Evolutionary conservation across 1,139 yeast species (phyloP), one percentile per base, ranked within the genome.

Genomic region (Sugiyamaella sp.): DNA sequence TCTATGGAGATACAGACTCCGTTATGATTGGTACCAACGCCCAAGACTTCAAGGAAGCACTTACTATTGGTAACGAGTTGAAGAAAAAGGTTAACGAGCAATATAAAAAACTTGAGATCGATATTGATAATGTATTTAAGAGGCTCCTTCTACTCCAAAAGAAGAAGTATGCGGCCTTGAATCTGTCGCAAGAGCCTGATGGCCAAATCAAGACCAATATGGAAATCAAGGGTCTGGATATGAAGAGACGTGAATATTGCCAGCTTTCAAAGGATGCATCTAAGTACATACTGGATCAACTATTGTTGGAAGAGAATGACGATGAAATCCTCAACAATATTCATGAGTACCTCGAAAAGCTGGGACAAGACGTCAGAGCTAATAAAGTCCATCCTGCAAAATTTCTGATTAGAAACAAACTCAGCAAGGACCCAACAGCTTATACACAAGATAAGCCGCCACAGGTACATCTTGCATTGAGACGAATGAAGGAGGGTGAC

Each of bases 1-100:
- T 95, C 17, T 95, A 95, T 66, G 99, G 99, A 77, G 99, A 95
- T 75, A 95, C 99, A 0, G 99, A 95, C 75, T 95, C 99, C 33
- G 98, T 95, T 52, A 95, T 95, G 99, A 90, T 95, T 67, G 96
- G 93, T 70, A 90, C 98, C 1, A 91, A 91, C 43, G 86, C 82
- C 43, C 81, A 79, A 54, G 78, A 74, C 40, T 86, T 80, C 66
- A 71, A 74, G 32, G 96, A 88, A 45, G 97, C 99, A 0, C 71
- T 89, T 43, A 80, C 80, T 63, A 85, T 90, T 60, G 99, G 98
- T 45, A 84, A 85, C 49, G 86, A 85, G 53, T 91, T 95, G 74
- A 93, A 93, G 70, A 70, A 77, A 49, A 80, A 84, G 58, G 98
- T 95, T 53, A 95, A 95, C 70, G 96, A 90, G 65, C 80, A 96